Evolutionary conservation across 495 filamentous ascomycete genomes (phyloP), one percentile per base, ranked within the genome.

Genomic region (Xylaria bambusicola): DNA sequence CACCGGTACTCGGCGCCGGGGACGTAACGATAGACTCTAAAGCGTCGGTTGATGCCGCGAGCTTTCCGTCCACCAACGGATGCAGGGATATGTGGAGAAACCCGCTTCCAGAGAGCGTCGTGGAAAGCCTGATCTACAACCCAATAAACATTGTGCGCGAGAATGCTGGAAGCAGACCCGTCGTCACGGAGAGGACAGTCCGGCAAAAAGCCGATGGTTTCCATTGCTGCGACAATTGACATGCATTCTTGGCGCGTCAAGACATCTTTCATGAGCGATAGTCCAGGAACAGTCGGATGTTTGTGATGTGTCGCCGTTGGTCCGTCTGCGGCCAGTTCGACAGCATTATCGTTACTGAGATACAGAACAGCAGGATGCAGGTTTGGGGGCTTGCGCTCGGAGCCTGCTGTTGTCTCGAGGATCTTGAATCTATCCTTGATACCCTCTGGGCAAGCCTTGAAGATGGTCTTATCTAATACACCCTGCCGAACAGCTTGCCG

Each of bases 131-230:
- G 46, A 54, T 81, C 78, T 23, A 77, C 68, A 24, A 81, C 67
- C 77, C 78, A 81, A 67, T 81, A 81, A 49, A 81, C 78, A 59
- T 81, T 81, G 62, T 81, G 78, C 1, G 78, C 78, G 0, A 81
- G 65, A 41, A 80, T 67, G 60, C 73, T 77, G 6, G 53, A 56
- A 38, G 65, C 66, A 33, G 78, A 73, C 29, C 75, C 75, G 54
- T 77, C 75, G n/a, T 72, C 71, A 0, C 71, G 69, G 24, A 80
- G 61, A 12, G 77, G 77, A 0, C 75, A 75, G 56, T 81, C 78
- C 15, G 78, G 78, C 3, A 73, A 70, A 56, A 79, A 81, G 26
- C 71, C 71, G 18, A 77, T 69, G 2, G 66, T 63, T 58, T 81
- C 78, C 26, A 69, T 76, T 6, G 75, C 74, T 2, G 75, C 75